These are phyloP conservation scores for Claviceps cyperi DNA, from an alignment of 2,329 filamentous ascomycete genomes.

Conservation along the genomic window DNA sequence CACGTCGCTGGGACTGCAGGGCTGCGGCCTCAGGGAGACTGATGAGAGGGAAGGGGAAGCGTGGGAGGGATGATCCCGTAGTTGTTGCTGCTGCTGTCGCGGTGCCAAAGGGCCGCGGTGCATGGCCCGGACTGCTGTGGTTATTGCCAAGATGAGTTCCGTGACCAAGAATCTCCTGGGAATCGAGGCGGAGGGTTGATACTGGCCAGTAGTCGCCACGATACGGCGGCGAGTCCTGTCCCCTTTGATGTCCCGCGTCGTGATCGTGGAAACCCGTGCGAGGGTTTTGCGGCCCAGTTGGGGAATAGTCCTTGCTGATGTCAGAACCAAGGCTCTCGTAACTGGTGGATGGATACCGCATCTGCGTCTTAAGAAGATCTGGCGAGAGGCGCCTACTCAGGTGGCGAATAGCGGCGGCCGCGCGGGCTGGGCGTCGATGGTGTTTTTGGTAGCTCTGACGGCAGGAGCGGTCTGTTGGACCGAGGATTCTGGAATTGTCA, in stretches of 20 bases:
- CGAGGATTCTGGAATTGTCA: too few species aligned
- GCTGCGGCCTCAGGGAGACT: conserved; percentile 23
- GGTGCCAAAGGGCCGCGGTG: conserved; percentile 5
- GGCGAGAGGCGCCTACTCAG: conserved; percentile 15
- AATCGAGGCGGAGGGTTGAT: background rate
- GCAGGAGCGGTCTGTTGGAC: background rate
- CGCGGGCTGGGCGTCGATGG: conserved; percentile 8
- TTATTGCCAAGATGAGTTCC: background rate
- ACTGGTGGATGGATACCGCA: conserved; percentile 12
- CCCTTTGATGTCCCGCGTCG: background rate
- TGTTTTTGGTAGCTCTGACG: conserved; percentile 11
- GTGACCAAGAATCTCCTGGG: conserved; percentile 5
- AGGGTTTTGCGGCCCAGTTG: background rate
- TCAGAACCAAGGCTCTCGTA: conserved; percentile 20
- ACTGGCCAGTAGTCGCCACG: background rate
- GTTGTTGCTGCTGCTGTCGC: conserved; percentile 10
- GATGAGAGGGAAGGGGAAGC: conserved; percentile 22
- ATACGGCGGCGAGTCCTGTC: background rate
- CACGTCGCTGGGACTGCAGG: conserved; percentile 18
- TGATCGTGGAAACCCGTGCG: background rate
- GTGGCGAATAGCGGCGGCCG: conserved; percentile 12
- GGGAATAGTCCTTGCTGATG: background rate
- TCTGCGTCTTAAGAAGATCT: background rate
- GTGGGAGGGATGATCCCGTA: conserved; percentile 8
- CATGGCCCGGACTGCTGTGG: background rate